These are phyloP conservation scores for Vaccinium corymbosum DNA, from an alignment of 148 eudicot species.

Conservation along the genomic window DNA sequence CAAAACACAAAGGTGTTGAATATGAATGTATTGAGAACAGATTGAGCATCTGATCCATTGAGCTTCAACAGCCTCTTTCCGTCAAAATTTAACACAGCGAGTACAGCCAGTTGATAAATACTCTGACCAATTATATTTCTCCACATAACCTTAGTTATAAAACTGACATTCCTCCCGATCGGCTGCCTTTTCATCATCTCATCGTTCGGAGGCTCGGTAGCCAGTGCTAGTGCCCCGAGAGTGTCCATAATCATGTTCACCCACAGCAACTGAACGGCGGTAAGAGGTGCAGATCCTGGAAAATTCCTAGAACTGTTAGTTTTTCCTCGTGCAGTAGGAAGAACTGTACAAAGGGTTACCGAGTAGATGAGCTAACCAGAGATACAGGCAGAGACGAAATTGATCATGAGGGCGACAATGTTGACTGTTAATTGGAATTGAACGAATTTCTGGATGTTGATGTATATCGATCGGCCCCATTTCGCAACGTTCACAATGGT, in stretches of 20 bases:
- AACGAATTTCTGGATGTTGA: slow-evolving; percentile 87
- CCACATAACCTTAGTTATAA: slow-evolving; percentile 73
- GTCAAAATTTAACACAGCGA: slow-evolving; percentile 38
- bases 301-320: neutral
- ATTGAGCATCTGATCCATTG: slow-evolving; percentile 41
- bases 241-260: slow-evolving; percentile 98
- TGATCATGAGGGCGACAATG: slow-evolving; percentile 71
- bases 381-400: slow-evolving; percentile 73
- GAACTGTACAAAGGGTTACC: neutral
- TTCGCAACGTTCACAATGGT: slow-evolving; percentile 70
- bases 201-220: slow-evolving; percentile 77
- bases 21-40: slow-evolving; percentile 60
- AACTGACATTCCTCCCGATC: slow-evolving; percentile 48
- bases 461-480: slow-evolving; percentile 85
- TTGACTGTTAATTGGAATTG: slow-evolving; percentile 93
- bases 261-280: slow-evolving; percentile 86
- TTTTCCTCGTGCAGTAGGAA: neutral
- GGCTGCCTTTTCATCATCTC: slow-evolving; percentile 73
- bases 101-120: slow-evolving; percentile 53
- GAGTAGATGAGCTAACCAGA: slow-evolving; percentile 39
- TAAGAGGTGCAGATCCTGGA: slow-evolving; percentile 81
- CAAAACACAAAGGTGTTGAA: slow-evolving; percentile 89
- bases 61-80: slow-evolving; percentile 53
- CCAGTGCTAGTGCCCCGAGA: slow-evolving; percentile 79
- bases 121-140: slow-evolving; percentile 80